Percentiles rank a stretch among this genome's conserved stretches.
Evolutionary conservation across 1,139 yeast species (phyloP).

Genomic region (Lizanozyma gosingica): DNA sequence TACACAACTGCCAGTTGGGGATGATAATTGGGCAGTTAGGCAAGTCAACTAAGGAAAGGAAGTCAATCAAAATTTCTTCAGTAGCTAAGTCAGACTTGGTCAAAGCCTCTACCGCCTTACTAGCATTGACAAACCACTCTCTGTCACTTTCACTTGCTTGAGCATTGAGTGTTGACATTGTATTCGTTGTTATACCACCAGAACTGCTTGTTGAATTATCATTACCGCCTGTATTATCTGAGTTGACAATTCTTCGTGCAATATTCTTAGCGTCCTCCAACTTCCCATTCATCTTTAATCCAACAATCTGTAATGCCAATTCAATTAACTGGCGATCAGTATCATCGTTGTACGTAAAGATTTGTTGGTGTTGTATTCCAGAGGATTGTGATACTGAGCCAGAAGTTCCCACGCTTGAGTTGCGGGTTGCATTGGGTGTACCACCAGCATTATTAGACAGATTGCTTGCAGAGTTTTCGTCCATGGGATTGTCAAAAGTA

Average conservation of each 20-base stretch:
- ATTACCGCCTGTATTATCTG: constrained; percentile 20
- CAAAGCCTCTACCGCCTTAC: constrained; percentile 40
- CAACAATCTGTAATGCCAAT: constrained; percentile 87
- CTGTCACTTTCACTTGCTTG: constrained; percentile 3
- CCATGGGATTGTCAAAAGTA: constrained; percentile 46
- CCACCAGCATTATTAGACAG: neutral
- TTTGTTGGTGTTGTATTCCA: constrained; percentile 35
- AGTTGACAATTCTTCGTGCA: constrained; percentile 78
- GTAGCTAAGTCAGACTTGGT: constrained; percentile 38
- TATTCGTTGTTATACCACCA: constrained; percentile 5
- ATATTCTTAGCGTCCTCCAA: constrained; percentile 87
- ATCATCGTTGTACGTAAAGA: constrained; percentile 86
- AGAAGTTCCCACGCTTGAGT: neutral
- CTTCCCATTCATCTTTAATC: constrained; percentile 89
- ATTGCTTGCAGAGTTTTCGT: constrained; percentile 13
- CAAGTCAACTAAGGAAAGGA: constrained; percentile 53
- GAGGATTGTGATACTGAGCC: neutral
- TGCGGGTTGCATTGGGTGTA: neutral
- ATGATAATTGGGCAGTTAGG: constrained; percentile 54
- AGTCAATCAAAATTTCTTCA: constrained; percentile 54
- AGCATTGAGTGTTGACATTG: constrained; percentile 4
- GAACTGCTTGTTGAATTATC: constrained; percentile 6
- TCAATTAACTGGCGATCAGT: constrained; percentile 89
- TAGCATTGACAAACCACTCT: constrained; percentile 44
- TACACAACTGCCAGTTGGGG: constrained; percentile 76